Percentiles rank a stretch among this genome's conserved stretches.
Conservation (phyloP, 2,329 filamentous ascomycete genomes). For the Pleomassaria siparia region DNA sequence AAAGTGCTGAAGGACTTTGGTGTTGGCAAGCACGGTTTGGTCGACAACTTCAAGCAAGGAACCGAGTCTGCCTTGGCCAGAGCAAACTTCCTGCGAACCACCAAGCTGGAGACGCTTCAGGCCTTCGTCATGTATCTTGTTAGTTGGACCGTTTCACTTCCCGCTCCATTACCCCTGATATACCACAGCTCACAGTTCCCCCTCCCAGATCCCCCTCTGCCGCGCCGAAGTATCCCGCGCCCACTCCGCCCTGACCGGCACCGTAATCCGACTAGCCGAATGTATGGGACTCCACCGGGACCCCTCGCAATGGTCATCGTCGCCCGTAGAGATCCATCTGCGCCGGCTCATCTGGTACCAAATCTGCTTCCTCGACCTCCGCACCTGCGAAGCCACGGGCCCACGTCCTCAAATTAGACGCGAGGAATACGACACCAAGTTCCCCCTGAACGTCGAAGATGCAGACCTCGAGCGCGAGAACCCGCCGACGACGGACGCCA, state of each 20-base stretch:
- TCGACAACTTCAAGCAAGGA: constrained; percentile 57
- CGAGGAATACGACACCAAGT: constrained; percentile 73
- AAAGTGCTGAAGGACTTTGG: constrained; percentile 62
- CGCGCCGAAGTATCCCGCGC: constrained; percentile 71
- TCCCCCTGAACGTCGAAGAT: constrained; percentile 72
- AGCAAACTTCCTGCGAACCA: constrained; percentile 71
- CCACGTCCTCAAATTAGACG: constrained; percentile 70
- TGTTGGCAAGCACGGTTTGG: constrained; percentile 52
- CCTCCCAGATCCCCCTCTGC: constrained; percentile 65
- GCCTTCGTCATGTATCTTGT: constrained; percentile 77
- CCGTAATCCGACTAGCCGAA: constrained; percentile 72
- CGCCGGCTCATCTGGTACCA: constrained; percentile 76
- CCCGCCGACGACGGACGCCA: constrained; percentile 46
- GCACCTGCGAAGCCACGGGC: constrained; percentile 73
- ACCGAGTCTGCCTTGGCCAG: constrained; percentile 68
- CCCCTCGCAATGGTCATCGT: constrained; percentile 65
- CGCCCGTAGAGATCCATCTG: constrained; percentile 69
- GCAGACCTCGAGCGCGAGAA: constrained; percentile 51
- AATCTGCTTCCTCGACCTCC: constrained; percentile 73
- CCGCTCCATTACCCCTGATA: not conserved
- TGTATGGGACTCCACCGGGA: constrained; percentile 78
- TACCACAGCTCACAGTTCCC: constrained; percentile 32
- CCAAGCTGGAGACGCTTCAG: constrained; percentile 72
- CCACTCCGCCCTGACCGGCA: constrained; percentile 71
- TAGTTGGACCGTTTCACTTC: constrained; percentile 33